Evolutionary conservation across 2,329 filamentous ascomycete species (phyloP).

Genomic region (Trichoderma afroharzianum): DNA sequence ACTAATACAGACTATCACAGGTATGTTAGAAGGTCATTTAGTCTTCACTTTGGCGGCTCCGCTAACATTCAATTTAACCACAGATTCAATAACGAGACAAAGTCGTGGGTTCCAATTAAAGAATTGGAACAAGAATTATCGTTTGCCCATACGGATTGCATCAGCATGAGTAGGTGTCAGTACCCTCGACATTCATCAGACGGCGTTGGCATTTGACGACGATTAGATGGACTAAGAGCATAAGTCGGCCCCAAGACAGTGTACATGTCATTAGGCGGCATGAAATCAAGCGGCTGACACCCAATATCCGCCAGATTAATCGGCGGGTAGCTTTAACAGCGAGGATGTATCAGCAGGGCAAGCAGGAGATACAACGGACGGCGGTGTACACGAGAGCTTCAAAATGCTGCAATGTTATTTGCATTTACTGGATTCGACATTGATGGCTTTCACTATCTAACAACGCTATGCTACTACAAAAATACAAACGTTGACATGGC

Average conservation of each 20-base stretch:
- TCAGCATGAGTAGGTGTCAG: background rate
- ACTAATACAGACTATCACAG: constrained; percentile 47
- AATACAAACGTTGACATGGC: background rate
- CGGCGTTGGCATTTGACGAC: background rate
- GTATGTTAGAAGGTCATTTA: background rate
- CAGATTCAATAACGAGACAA: constrained; percentile 37
- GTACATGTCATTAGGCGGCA: too few species aligned
- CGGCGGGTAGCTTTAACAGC: too few species aligned
- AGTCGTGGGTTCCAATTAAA: constrained; percentile 30
- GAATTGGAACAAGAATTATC: background rate
- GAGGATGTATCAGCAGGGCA: background rate
- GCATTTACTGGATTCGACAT: background rate
- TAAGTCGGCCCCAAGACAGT: background rate
- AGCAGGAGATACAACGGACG: background rate
- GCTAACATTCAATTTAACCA: constrained; percentile 31
- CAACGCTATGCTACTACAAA: background rate
- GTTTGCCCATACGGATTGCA: background rate
- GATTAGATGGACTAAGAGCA: background rate
- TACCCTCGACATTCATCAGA: background rate
- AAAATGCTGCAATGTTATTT: background rate
- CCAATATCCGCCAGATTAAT: too few species aligned
- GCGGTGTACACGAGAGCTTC: background rate
- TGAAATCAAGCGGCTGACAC: too few species aligned
- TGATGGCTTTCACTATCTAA: background rate
- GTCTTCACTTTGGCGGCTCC: background rate